phyloP scores from a whole-genome alignment of 2,329 filamentous ascomycete species.

The Teratosphaeria gauchensis region DNA sequence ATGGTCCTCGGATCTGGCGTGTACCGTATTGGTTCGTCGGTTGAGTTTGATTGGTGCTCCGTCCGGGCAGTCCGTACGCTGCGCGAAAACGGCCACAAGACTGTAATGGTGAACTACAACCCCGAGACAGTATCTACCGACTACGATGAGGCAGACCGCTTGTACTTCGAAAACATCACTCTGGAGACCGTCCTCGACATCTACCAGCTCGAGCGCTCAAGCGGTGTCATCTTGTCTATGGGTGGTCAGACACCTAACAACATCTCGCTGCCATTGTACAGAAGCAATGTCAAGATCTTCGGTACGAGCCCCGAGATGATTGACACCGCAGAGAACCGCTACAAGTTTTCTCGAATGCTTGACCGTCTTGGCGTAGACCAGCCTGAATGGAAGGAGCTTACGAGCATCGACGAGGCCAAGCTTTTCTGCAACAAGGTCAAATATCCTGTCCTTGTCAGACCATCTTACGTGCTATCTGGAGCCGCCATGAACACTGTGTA shows the following conservation, averaged over 20 bases:
- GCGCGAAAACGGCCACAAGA: conserved; percentile 75
- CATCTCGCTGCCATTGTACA: conserved; percentile 81
- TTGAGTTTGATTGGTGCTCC: conserved; percentile 99
- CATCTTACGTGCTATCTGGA: conserved; percentile 92
- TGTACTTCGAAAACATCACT: conserved; percentile 96
- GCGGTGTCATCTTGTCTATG: conserved; percentile 87
- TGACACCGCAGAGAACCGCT: conserved; percentile 91
- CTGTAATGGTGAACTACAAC: conserved; percentile 92
- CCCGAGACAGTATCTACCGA: conserved; percentile 79
- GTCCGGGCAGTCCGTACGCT: conserved; percentile 88
- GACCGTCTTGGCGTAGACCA: conserved; percentile 93
- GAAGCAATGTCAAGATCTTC: conserved; percentile 81
- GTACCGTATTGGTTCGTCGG: conserved; percentile 92
- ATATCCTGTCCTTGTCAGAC: conserved; percentile 89
- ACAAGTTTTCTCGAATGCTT: conserved; percentile 97
- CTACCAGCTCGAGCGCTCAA: conserved; percentile 75
- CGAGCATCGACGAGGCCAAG: conserved; percentile 82
- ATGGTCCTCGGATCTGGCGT: conserved; percentile 96
- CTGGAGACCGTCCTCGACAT: conserved; percentile 87
- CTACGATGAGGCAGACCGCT: conserved; percentile 84
- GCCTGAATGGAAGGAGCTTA: conserved; percentile 95
- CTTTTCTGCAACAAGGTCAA: conserved; percentile 79
- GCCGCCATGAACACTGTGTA: conserved; percentile 99
- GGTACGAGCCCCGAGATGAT: conserved; percentile 99
- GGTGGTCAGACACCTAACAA: conserved; percentile 97